These are phyloP conservation scores for Aureobasidium sp. DNA, from an alignment of 2,329 filamentous ascomycete genomes.

Conservation along the genomic window DNA sequence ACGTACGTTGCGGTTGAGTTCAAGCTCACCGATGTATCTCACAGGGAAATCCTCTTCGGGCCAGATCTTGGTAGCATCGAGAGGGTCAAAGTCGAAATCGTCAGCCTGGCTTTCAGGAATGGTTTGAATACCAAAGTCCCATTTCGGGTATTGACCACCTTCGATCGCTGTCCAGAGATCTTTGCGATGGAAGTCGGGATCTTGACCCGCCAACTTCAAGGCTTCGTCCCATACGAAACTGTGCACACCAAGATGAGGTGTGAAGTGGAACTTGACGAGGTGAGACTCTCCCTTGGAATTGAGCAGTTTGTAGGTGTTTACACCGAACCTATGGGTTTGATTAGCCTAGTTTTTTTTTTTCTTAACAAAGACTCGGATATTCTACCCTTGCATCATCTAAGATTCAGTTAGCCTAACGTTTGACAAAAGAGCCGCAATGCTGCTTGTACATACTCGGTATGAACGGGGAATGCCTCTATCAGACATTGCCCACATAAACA, in stretches of 20 bases:
- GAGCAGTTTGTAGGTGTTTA: slow-evolving; percentile 65
- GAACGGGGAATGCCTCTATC: slow-evolving; percentile 65
- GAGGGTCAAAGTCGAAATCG: slow-evolving; percentile 70
- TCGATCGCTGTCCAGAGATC: slow-evolving; percentile 68
- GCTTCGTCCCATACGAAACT: slow-evolving; percentile 74
- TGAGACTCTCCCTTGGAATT: slow-evolving; percentile 59
- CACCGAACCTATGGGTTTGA: slow-evolving; percentile 43
- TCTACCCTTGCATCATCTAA: slow-evolving; percentile 69
- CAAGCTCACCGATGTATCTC: slow-evolving; percentile 67
- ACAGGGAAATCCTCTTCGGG: slow-evolving; percentile 68
- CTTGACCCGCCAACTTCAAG: slow-evolving; percentile 62
- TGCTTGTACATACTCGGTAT: slow-evolving; percentile 38
- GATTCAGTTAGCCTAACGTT: neutral
- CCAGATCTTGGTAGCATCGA: slow-evolving; percentile 82
- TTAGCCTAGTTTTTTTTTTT: neutral
- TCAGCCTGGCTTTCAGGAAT: slow-evolving; percentile 63
- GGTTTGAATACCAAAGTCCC: slow-evolving; percentile 75
- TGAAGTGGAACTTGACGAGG: slow-evolving; percentile 74
- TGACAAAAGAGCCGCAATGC: neutral
- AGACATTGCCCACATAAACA: slow-evolving; percentile 72
- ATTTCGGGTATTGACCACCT: slow-evolving; percentile 60
- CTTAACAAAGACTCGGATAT: neutral
- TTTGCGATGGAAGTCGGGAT: slow-evolving; percentile 75
- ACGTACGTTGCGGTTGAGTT: slow-evolving; percentile 63
- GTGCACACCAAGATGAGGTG: slow-evolving; percentile 64